A percentile compares a stretch with the other conserved stretches of the same genome.
Evolutionary conservation across 2,329 filamentous ascomycete species (phyloP).

Genomic region (Apiospora kogelbergensis): DNA sequence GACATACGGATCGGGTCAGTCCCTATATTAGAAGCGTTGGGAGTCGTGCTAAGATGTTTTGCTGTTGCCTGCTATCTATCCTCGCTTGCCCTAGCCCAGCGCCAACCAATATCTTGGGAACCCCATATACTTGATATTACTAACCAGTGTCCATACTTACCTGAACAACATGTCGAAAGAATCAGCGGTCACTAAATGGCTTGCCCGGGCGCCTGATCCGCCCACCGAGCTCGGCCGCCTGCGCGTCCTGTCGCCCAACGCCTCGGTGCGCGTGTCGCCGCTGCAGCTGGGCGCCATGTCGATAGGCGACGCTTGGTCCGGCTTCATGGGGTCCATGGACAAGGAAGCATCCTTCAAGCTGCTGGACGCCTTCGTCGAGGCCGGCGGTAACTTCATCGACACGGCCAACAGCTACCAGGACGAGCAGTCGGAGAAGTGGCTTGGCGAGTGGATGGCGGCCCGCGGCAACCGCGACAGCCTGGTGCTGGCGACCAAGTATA

Average conservation of each 20-base stretch:
- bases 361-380: conserved; percentile 54
- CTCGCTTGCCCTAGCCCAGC: neutral
- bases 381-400: conserved; percentile 70
- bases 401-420: conserved; percentile 60
- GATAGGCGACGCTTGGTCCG: conserved; percentile 46
- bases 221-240: conserved; percentile 52
- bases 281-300: conserved; percentile 55
- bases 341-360: conserved; percentile 56
- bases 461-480: conserved; percentile 53
- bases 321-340: conserved; percentile 50
- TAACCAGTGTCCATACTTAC: neutral
- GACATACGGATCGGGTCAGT: neutral
- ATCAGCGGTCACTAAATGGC: conserved; percentile 12
- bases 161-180: neutral
- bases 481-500: conserved; percentile 58
- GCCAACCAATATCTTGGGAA: neutral
- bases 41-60: too few relatives aligned
- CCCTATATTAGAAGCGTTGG: neutral
- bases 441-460: conserved; percentile 56
- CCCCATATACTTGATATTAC: neutral
- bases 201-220: conserved; percentile 28
- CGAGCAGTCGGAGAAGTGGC: conserved; percentile 55
- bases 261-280: conserved; percentile 52
- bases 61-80: neutral
- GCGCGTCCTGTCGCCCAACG: conserved; percentile 50